Percentiles rank a stretch among this genome's conserved stretches.
Evolutionary conservation across 1,284 basidiomycete species (phyloP).

Genomic region (Tilletia walkeri): DNA sequence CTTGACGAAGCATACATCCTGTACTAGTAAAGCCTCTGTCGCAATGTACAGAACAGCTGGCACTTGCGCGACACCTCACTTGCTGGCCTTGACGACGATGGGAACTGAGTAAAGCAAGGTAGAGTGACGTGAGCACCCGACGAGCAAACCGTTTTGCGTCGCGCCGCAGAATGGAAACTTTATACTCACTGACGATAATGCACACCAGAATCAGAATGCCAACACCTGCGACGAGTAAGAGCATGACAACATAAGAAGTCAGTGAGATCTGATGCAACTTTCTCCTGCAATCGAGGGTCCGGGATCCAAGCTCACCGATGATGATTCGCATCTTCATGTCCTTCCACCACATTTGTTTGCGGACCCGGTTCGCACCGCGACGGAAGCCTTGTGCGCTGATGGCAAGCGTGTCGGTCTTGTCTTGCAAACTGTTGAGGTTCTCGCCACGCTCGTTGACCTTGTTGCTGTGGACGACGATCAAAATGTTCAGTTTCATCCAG

Average conservation of each 20-base stretch:
- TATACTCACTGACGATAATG: slow-evolving; percentile 52
- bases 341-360: slow-evolving; percentile 76
- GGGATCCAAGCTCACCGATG: slow-evolving; percentile 9
- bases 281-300: not conserved
- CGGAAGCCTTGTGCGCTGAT: slow-evolving; percentile 99
- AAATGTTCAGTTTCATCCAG: too few species aligned
- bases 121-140: not conserved
- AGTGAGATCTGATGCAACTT: too few species aligned
- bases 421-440: slow-evolving; percentile 86
- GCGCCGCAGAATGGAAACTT: not conserved
- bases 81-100: slow-evolving; percentile 37
- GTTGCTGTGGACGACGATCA: slow-evolving; percentile 56
- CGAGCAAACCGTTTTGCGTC: not conserved
- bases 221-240: slow-evolving; percentile 22
- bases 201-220: slow-evolving; percentile 53
- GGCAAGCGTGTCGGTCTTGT: slow-evolving; percentile 98
- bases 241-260: too few species aligned
- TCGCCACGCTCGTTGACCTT: slow-evolving; percentile 95
- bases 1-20: slow-evolving; percentile 39
- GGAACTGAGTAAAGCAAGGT: slow-evolving; percentile 28
- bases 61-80: not conserved
- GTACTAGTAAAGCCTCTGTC: not conserved
- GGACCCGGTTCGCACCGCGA: slow-evolving; percentile 90
- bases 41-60: not conserved
- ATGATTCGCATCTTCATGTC: slow-evolving; percentile 36